Percentiles rank a stretch among this genome's conserved stretches.
These are phyloP conservation scores for Cucurbitaria berberidis DNA, from an alignment of 2,329 filamentous ascomycete genomes.

Conservation along the genomic window DNA sequence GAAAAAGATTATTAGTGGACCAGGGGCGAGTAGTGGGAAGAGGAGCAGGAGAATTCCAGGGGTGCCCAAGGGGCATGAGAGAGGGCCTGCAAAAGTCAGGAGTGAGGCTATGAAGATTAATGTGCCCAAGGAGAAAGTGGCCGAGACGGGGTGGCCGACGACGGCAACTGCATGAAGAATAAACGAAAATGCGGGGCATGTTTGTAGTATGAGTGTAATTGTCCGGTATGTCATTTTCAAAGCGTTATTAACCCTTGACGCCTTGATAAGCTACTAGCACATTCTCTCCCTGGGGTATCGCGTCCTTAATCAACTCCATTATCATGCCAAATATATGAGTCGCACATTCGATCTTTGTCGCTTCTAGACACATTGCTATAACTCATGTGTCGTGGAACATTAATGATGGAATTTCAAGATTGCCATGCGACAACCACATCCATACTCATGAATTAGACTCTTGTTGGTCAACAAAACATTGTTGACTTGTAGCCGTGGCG, in stretches of 20 bases:
- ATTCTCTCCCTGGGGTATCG: constrained; percentile 6
- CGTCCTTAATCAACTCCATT: neutral
- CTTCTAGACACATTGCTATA: neutral
- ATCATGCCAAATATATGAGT: neutral
- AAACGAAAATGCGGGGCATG: neutral
- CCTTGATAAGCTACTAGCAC: neutral
- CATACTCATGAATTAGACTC: neutral
- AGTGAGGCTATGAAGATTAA: constrained; percentile 37
- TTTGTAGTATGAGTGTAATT: neutral
- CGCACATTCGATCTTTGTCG: too few species aligned
- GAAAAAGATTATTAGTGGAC: constrained; percentile 29
- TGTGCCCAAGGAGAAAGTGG: constrained; percentile 30
- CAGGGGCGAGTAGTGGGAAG: constrained; percentile 22
- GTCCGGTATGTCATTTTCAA: neutral
- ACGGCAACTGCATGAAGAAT: neutral
- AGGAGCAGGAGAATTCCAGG: constrained; percentile 24
- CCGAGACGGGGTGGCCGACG: constrained; percentile 24
- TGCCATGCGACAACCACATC: neutral
- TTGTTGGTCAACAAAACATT: neutral
- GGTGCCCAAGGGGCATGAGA: constrained; percentile 28
- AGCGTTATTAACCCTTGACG: neutral
- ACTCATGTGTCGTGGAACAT: neutral
- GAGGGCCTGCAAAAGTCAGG: constrained; percentile 40
- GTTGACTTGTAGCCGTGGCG: neutral
- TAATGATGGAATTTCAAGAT: neutral